A percentile compares a stretch with the other conserved stretches of the same genome.
Evolutionary conservation across 495 filamentous ascomycete species (phyloP).

Genomic region (Hamigera avellanea): DNA sequence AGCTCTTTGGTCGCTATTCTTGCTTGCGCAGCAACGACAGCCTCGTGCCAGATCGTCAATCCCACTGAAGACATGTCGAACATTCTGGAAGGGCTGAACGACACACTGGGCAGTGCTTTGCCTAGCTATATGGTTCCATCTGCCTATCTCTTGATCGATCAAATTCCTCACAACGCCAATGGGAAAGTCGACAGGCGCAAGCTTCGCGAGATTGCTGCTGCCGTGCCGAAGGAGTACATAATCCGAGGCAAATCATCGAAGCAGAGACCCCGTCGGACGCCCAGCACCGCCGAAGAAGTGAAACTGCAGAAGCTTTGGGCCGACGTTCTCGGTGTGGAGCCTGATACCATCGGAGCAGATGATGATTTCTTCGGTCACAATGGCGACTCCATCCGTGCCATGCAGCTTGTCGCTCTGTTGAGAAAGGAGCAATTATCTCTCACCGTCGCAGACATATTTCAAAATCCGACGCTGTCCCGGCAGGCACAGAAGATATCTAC

Average conservation of each 20-base stretch:
- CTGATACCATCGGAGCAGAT: conserved; percentile 21
- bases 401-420: conserved; percentile 34
- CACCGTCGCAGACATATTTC: conserved; percentile 24
- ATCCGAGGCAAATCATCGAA: too few species aligned
- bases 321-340: conserved; percentile 7
- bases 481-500: not conserved
- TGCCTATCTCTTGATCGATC: too few species aligned
- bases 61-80: too few species aligned
- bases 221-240: not conserved
- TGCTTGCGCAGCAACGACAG: too few species aligned
- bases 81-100: too few species aligned
- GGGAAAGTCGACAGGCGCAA: not conserved
- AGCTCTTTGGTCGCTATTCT: too few species aligned
- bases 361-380: conserved; percentile 44
- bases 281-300: conserved; percentile 24
- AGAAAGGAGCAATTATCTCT: conserved; percentile 13
- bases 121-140: too few species aligned
- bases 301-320: conserved; percentile 10
- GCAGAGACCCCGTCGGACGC: too few species aligned
- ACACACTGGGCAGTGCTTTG: too few species aligned
- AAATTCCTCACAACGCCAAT: too few species aligned
- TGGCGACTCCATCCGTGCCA: conserved; percentile 42
- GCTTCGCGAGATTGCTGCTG: not conserved
- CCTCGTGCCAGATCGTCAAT: too few species aligned
- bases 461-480: conserved; percentile 1